Conservation (phyloP, 139 green algal genomes). For the Tetradesmus obliquus region DNA sequence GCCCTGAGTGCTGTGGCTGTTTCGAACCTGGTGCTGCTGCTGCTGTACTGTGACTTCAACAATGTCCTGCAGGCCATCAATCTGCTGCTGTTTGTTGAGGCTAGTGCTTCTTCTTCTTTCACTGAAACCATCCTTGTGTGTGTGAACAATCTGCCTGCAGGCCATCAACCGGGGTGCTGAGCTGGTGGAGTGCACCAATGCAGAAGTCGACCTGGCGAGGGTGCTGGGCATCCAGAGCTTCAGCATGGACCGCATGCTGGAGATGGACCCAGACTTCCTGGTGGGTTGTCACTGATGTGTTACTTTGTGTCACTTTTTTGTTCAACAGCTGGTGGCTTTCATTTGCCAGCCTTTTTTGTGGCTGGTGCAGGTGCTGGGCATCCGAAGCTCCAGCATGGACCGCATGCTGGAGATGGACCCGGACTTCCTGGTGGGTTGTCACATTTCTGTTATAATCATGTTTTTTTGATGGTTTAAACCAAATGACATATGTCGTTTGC, state of each 20-base stretch:
- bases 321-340: neutral
- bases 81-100: neutral
- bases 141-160: slow-evolving; percentile 14
- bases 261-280: slow-evolving; percentile 83
- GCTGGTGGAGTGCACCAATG: slow-evolving; percentile 74
- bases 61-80: neutral
- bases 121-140: neutral
- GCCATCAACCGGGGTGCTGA: slow-evolving; percentile 74
- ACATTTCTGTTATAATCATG: too few species aligned
- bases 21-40: neutral
- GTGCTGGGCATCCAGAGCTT: slow-evolving; percentile 83
- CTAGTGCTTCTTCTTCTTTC: too few species aligned
- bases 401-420: slow-evolving; percentile 73
- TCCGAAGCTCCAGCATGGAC: slow-evolving; percentile 83
- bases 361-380: slow-evolving; percentile 59
- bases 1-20: too few species aligned
- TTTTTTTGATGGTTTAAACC: too few species aligned
- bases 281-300: slow-evolving; percentile 38
- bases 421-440: slow-evolving; percentile 74
- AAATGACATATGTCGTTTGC: too few species aligned
- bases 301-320: neutral
- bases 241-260: slow-evolving; percentile 72
- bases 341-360: neutral
- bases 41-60: neutral
- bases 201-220: slow-evolving; percentile 53